phyloP scores from a whole-genome alignment of 371 early-diverging fungal genomes.

The Phascolomyces articulosus region DNA sequence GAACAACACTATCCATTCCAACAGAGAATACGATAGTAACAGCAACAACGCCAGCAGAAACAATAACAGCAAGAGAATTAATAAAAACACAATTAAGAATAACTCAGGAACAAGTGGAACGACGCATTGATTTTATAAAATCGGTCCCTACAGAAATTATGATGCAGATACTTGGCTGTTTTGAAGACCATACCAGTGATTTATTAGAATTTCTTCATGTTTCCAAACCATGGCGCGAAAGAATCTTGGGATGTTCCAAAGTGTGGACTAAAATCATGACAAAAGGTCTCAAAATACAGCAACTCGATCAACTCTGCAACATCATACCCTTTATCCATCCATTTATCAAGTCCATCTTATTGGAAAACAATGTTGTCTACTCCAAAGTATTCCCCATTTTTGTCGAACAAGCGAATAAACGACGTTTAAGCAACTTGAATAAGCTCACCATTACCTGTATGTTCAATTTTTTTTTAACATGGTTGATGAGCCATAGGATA shows the following conservation, averaged over 20 bases:
- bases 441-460: background rate
- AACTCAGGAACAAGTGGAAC: background rate
- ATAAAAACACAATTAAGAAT: background rate
- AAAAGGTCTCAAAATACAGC: background rate
- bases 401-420: background rate
- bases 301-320: background rate
- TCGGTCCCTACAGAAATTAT: background rate
- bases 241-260: background rate
- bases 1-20: too few relatives aligned
- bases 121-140: background rate
- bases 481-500: too few relatives aligned
- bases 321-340: background rate
- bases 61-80: background rate
- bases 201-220: background rate
- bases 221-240: background rate
- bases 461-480: too few relatives aligned
- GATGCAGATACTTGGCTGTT: background rate
- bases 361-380: too few relatives aligned
- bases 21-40: too few relatives aligned
- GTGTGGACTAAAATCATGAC: background rate
- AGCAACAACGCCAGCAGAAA: background rate
- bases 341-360: background rate
- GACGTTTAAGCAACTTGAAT: background rate
- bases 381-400: background rate
- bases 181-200: background rate